phyloP scores from a whole-genome alignment of 371 early-diverging fungal genomes.

The Mortierella sp. region DNA sequence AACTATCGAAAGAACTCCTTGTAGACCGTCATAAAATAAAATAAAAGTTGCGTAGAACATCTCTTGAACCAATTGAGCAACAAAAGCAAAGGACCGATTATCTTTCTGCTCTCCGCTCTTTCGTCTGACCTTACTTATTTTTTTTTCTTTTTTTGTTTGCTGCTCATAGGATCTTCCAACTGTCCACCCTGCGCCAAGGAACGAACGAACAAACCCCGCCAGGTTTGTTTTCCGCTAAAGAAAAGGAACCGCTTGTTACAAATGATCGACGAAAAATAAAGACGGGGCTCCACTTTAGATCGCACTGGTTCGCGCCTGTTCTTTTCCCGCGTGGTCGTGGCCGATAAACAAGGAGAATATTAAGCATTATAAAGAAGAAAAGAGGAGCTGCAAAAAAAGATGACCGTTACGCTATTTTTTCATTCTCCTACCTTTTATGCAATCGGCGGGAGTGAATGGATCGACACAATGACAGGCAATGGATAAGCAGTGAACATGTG shows the following conservation, averaged over 20 bases:
- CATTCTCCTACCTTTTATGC: not conserved
- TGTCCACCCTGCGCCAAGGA: not conserved
- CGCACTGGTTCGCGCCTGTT: no score
- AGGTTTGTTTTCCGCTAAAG: not conserved
- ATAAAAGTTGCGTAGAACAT: no score
- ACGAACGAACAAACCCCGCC: not conserved
- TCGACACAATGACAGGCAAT: not conserved
- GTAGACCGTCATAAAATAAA: no score
- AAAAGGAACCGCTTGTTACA: no score
- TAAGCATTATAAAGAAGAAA: not conserved
- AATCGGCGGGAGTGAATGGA: not conserved
- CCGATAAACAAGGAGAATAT: not conserved
- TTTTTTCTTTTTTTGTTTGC: not conserved
- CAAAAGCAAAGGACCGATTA: not conserved
- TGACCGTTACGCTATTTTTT: not conserved
- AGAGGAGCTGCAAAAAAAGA: not conserved
- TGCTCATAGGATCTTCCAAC: not conserved
- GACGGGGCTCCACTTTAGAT: not conserved
- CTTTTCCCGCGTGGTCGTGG: not conserved
- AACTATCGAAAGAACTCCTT: not conserved
- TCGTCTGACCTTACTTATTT: no score
- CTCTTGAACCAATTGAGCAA: no score
- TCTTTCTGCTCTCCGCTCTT: not conserved
- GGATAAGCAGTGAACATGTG: not conserved
- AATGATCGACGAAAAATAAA: not conserved